These are phyloP conservation scores for Brassica carinata DNA, from an alignment of 345 rosid species.

Conservation along the genomic window DNA sequence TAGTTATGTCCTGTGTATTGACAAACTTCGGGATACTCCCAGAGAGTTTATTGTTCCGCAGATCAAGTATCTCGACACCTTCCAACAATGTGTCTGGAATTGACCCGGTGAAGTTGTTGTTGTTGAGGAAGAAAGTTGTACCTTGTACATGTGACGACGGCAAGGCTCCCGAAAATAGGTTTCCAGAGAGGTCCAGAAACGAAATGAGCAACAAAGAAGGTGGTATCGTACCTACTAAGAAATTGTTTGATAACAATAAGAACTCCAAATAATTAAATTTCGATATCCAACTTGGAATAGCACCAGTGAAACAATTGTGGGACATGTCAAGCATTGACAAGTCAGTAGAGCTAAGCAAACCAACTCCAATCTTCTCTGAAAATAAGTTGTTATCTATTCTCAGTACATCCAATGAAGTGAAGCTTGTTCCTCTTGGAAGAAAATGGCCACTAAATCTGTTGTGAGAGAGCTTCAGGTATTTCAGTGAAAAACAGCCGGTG, in stretches of 20 bases:
- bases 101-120: neutral
- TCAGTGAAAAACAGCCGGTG: neutral
- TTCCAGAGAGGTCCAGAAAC: slow-evolving; percentile 10
- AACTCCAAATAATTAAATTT: neutral
- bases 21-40: neutral
- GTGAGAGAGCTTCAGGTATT: neutral
- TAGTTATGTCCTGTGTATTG: neutral
- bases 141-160: neutral
- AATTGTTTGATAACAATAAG: slow-evolving; percentile 7
- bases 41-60: neutral
- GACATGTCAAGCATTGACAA: neutral
- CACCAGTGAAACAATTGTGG: slow-evolving; percentile 1
- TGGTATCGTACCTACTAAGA: neutral
- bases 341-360: neutral
- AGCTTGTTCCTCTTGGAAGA: neutral
- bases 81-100: neutral
- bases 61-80: neutral
- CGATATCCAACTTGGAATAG: slow-evolving; percentile 17
- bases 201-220: neutral
- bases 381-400: slow-evolving; percentile 13
- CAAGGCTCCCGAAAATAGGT: neutral
- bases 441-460: slow-evolving; percentile 15
- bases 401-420: neutral
- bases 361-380: slow-evolving; percentile 14
- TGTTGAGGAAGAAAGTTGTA: neutral